Conservation (phyloP, 805 yeast species). For the Yamadazyma ubonensis region DNA sequence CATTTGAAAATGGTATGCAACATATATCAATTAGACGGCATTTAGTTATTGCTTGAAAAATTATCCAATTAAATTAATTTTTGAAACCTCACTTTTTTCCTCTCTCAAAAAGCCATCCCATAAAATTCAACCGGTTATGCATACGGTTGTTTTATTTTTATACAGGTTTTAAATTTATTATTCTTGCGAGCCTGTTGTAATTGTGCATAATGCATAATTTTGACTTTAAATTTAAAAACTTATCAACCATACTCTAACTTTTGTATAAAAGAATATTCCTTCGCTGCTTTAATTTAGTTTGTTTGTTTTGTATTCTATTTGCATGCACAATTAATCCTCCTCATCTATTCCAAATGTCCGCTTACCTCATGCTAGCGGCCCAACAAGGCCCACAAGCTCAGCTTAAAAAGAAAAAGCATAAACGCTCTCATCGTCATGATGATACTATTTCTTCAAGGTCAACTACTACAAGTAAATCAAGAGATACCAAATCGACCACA, state of each 20-base stretch:
- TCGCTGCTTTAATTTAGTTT: not conserved
- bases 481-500: conserved; percentile 9
- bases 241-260: not conserved
- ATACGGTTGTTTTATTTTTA: no score
- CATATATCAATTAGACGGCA: no score
- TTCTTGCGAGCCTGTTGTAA: not conserved
- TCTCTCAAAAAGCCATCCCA: no score
- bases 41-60: no score
- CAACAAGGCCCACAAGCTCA: conserved; percentile 12
- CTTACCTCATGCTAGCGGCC: conserved; percentile 15
- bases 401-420: conserved; percentile 5
- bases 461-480: no score
- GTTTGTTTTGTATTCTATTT: conserved; percentile 1
- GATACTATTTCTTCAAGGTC: no score
- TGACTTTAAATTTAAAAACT: not conserved
- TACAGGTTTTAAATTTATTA: not conserved
- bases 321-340: not conserved
- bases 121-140: no score
- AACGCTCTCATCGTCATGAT: no score
- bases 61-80: no score
- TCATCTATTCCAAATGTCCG: no score
- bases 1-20: no score
- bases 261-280: conserved; percentile 1
- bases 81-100: no score
- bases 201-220: conserved; percentile 4